phyloP scores from a whole-genome alignment of 768 basidiomycete genomes.

The Collybia nuda region DNA sequence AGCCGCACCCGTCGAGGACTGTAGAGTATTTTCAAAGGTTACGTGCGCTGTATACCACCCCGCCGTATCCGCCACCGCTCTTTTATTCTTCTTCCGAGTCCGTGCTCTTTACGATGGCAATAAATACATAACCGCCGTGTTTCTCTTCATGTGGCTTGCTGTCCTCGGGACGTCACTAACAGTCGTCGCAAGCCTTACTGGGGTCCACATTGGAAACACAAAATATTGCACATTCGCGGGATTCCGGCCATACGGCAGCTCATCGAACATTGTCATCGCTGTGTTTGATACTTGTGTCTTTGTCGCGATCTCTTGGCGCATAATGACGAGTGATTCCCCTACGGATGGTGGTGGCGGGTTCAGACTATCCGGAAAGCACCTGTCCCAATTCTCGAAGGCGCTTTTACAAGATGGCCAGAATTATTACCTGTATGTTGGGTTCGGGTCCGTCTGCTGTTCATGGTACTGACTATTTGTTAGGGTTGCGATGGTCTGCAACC shows the following conservation, averaged over 20 bases:
- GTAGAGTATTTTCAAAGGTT: conserved; percentile 18
- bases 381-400: conserved; percentile 22
- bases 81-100: conserved; percentile 32
- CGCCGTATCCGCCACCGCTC: conserved; percentile 19
- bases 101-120: conserved; percentile 27
- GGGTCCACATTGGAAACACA: conserved; percentile 27
- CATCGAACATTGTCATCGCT: conserved; percentile 19
- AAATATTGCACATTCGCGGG: conserved; percentile 26
- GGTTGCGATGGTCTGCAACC: not conserved
- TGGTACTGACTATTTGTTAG: not conserved
- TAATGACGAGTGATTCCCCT: conserved; percentile 8
- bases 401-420: conserved; percentile 30
- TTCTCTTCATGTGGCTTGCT: conserved; percentile 25
- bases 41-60: conserved; percentile 21
- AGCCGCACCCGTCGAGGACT: conserved; percentile 18
- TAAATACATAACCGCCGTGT: conserved; percentile 17
- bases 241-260: conserved; percentile 21
- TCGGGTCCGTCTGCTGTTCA: too few species aligned
- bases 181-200: conserved; percentile 20
- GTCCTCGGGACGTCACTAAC: conserved; percentile 23
- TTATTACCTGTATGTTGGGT: conserved; percentile 28
- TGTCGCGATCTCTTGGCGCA: conserved; percentile 30
- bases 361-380: conserved; percentile 16
- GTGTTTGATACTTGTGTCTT: conserved; percentile 33
- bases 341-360: conserved; percentile 7